These are phyloP conservation scores for Achaetomiella virescens DNA, from an alignment of 495 filamentous ascomycete genomes.

Conservation along the genomic window DNA sequence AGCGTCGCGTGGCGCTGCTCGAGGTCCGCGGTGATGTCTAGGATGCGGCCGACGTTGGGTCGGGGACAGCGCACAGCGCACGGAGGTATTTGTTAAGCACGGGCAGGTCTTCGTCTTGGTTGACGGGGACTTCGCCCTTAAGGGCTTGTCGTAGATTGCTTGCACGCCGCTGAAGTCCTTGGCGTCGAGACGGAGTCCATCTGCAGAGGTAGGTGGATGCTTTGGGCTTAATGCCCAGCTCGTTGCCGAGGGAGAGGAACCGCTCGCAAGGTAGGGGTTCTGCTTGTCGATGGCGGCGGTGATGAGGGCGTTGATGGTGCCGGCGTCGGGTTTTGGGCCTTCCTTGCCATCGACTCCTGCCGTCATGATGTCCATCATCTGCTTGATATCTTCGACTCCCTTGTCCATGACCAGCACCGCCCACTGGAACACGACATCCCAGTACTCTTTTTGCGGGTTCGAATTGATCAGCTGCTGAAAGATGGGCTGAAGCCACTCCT, in stretches of 20 bases:
- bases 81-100: constrained; percentile 71
- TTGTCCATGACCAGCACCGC: constrained; percentile 60
- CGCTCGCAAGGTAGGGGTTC: constrained; percentile 64
- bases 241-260: constrained; percentile 58
- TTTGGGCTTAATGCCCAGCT: constrained; percentile 58
- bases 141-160: constrained; percentile 51
- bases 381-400: constrained; percentile 61
- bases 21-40: constrained; percentile 67
- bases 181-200: constrained; percentile 63
- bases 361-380: constrained; percentile 59
- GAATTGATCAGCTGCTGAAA: constrained; percentile 51
- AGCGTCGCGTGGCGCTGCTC: constrained; percentile 62
- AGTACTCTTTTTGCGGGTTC: constrained; percentile 45
- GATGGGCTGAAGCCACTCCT: constrained; percentile 57
- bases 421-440: constrained; percentile 71
- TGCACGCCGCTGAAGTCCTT: constrained; percentile 62
- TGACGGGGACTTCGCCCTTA: constrained; percentile 37
- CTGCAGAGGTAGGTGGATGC: constrained; percentile 64
- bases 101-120: constrained; percentile 51
- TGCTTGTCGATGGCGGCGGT: constrained; percentile 61
- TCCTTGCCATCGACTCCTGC: constrained; percentile 27
- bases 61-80: constrained; percentile 54
- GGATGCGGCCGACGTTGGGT: constrained; percentile 58
- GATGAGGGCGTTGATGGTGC: constrained; percentile 70
- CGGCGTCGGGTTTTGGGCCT: constrained; percentile 51